Evolutionary conservation across 2,329 filamentous ascomycete genomes (phyloP).

Genomic region (Ceratocystis ficicola): DNA sequence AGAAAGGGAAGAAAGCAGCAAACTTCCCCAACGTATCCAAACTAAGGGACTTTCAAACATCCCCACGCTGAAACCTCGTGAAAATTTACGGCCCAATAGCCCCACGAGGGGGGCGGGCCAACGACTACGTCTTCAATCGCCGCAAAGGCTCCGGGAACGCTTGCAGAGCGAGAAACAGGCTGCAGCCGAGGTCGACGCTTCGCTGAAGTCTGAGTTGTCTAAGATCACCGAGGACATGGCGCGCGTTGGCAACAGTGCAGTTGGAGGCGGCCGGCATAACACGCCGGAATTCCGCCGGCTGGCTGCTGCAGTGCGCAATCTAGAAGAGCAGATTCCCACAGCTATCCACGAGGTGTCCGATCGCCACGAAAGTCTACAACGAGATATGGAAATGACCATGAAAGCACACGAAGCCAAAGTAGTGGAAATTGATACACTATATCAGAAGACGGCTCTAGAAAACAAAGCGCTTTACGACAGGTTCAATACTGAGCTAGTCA

Average conservation of each 20-base stretch:
- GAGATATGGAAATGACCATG: constrained; percentile 60
- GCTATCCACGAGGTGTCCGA: constrained; percentile 47
- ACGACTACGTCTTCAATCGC: constrained; percentile 56
- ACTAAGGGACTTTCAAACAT: constrained; percentile 43
- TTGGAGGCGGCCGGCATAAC: constrained; percentile 29
- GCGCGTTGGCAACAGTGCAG: constrained; percentile 28
- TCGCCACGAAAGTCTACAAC: constrained; percentile 51
- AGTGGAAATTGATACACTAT: constrained; percentile 74
- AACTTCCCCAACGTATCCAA: constrained; percentile 28
- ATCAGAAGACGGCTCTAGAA: constrained; percentile 76
- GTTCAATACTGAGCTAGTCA: constrained; percentile 82
- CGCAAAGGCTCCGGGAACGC: constrained; percentile 70
- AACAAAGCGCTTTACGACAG: constrained; percentile 86
- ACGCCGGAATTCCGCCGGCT: constrained; percentile 39
- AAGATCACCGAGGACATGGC: constrained; percentile 74
- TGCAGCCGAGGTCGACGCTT: constrained; percentile 56
- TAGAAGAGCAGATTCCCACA: constrained; percentile 55
- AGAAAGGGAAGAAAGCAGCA: constrained; percentile 10
- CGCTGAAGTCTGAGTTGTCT: constrained; percentile 61
- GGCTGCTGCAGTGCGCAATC: constrained; percentile 45
- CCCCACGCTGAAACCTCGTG: constrained; percentile 38
- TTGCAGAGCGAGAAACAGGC: constrained; percentile 69
- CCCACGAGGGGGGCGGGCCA: constrained; percentile 35
- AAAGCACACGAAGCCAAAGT: constrained; percentile 65
- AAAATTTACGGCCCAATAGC: constrained; percentile 18